Base-by-base conservation (phyloP, 129 eudicot species). In the Flaveria trinervia region DNA sequence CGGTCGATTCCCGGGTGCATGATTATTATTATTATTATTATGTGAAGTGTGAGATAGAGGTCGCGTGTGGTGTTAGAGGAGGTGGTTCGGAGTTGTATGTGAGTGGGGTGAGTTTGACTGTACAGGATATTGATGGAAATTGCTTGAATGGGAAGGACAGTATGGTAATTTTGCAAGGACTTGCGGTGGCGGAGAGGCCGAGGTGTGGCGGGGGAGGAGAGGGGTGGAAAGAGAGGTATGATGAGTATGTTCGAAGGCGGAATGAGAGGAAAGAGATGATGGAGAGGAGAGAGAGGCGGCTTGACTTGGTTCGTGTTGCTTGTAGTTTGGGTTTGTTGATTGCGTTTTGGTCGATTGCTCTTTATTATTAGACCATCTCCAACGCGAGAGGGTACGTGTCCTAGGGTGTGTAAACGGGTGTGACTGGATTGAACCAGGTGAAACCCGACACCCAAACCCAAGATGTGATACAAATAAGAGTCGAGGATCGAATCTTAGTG, bases 31-130 rank as follows among this genome's bases (percentile, higher is more conserved):
- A 77, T 20, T 20, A 20, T 20, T 20, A 20, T 20, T 20, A 20
- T 20, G 79, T 77, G 49, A 82, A 18, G 26, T 82, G 82, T 46
- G 70, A 81, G 23, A 70, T 81, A 54, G 69, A 76, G 55, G 45
- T 81, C 61, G 76, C 85, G 39, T 81, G 81, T 49, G 85, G 85
- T 6, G 83, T 74, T 0, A 80, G 51, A n/a, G 70, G 59, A 65
- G 79, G 74, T 3, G n/a, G 44, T 13, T 73, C 50, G 54, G 75
- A 73, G 75, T 41, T 80, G 26, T 11, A 66, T 22, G 62, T 82
- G 12, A 82, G 46, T 54, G 81, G 76, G 49, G 62, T 76, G 23
- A 82, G 60, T 45, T 39, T 82, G 5, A 71, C 75, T 3, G 61
- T 82, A 12, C 44, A 33, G 28, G 85, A 76, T 28, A 20, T 64